Base-by-base conservation (phyloP, 257 asterid genomes). In the Solanum acaule region DNA sequence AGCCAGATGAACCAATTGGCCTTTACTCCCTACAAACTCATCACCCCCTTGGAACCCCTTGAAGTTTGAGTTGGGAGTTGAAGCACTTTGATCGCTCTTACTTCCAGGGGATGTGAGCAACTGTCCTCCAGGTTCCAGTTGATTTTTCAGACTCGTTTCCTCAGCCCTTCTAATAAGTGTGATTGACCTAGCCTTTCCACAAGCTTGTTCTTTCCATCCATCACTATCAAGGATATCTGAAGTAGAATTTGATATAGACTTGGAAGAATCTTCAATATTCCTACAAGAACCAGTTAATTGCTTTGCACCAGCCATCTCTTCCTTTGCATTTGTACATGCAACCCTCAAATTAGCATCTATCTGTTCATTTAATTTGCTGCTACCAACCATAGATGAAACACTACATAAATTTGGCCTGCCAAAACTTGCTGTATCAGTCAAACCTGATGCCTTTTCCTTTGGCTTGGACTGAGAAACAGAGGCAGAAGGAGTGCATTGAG, bases 401-500 rank as follows among this genome's bases (percentile, higher is more conserved):
- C 85, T 73, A 84, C 89, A 91, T 11, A 88, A 84, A 85, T 93
- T 95, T 12, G 91, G 92, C 90, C 90, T 92, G 87, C 87, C 90
- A 42, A 42, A 78, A 42, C 38, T 25, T 78, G 23, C 84, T 42
- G 63, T 25, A 42, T 78, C 84, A 14, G 84, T 78, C 84, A 78
- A 78, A 25, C 22, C 25, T 84, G 93, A 94, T 88, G 77, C 87
- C 37, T 86, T 91, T 88, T 91, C 95, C 87, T 91, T 94, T 63
- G 92, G 85, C 88, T 90, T 91, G 65, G 89, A 76, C 85, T 56
- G 87, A 46, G 91, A 89, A 88, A 73, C 91, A 77, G 87, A 88
- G 63, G 91, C 76, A 23, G 95, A 90, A 87, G 95, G 83, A 15
- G 95, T 90, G 89, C 92, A 91, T 29, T 86, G 91, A 72, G 95